Conservation (phyloP, 495 filamentous ascomycete species). For the Cudoniella acicularis region DNA sequence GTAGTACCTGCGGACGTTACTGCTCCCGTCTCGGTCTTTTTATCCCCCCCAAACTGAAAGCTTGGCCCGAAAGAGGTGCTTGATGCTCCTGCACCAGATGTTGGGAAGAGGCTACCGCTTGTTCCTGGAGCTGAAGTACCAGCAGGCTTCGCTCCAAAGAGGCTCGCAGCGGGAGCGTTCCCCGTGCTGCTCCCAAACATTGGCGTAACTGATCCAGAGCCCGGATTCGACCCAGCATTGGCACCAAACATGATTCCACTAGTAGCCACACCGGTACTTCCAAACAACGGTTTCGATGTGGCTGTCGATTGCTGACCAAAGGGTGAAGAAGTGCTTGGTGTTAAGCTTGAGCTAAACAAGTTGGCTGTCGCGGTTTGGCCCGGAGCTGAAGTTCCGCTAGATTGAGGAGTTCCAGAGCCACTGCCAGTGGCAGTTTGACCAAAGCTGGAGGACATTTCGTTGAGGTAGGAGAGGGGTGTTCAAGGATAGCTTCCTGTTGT, state of each 20-base stretch:
- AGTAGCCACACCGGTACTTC: slow-evolving; percentile 22
- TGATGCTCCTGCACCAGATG: not conserved
- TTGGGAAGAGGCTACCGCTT: slow-evolving; percentile 4
- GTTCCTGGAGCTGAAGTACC: not conserved
- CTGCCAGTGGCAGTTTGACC: slow-evolving; percentile 26
- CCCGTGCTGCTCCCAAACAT: slow-evolving; percentile 23
- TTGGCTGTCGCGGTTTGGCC: slow-evolving; percentile 34
- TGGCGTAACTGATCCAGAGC: slow-evolving; percentile 19
- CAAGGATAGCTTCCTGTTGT: no score
- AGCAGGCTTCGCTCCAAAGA: slow-evolving; percentile 5
- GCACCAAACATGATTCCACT: slow-evolving; percentile 30
- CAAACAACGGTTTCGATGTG: slow-evolving; percentile 9
- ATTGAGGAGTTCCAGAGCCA: slow-evolving; percentile 37
- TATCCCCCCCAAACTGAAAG: slow-evolving; percentile 17
- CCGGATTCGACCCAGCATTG: slow-evolving; percentile 20
- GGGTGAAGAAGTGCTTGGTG: slow-evolving; percentile 17
- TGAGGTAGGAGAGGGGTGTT: no score
- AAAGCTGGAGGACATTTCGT: slow-evolving; percentile 7
- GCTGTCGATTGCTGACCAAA: slow-evolving; percentile 19
- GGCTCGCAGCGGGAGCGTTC: slow-evolving; percentile 9
- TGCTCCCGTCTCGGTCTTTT: slow-evolving; percentile 10
- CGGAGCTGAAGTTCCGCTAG: slow-evolving; percentile 12
- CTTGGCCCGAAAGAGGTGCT: no score
- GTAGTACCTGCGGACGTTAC: slow-evolving; percentile 1
- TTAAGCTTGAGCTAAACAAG: slow-evolving; percentile 41